Evolutionary conservation across 371 early-diverging fungal species (phyloP), one percentile per base, ranked within the genome.

Genomic region (Saksenaea vasiformis): DNA sequence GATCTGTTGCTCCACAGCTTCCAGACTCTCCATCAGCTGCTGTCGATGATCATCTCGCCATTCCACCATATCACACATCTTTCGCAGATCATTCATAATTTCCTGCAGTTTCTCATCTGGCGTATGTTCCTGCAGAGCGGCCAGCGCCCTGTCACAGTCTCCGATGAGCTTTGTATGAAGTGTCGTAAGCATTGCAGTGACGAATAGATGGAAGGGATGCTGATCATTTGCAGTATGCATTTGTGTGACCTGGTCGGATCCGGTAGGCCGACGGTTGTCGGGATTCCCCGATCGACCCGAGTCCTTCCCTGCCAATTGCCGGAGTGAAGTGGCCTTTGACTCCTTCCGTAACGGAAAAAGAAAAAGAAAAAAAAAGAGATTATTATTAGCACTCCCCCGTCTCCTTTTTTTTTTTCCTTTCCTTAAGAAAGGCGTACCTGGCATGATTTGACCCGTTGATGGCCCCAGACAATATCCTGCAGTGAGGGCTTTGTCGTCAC

Each of bases 51-150:
- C 24, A 11, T 47, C 51, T 41, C 62, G 59, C 79, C 76, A 77
- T 15, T 70, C 72, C 1, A 83, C 77, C 80, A 83, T 78, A 60
- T 77, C 74, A 35, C 74, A 60, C 83, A 83, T 79, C 62, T 78
- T 76, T 22, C 61, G 65, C 0, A 80, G 53, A 37, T 78, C 78
- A 5, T 66, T 43, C 37, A 71, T 57, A 31, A 79, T 73, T 8
- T 41, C 60, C 7, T 61, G 56, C 4, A 82, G 56, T 17, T 63
- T 53, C 10, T 79, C 72, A n/a, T 61, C 67, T 17, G 78, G 77
- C 10, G 24, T 22, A 9, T 3, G 9, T 10, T 7, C 10, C 22
- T 47, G 51, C n/a, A 47, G 24, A 22, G 51, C 51, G 51, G 72
- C 71, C 10, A 77, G 43, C 26, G 68, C 56, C 38, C 70, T 70